Conservation (phyloP, 2,329 filamentous ascomycete genomes). For the Claviceps arundinis region DNA sequence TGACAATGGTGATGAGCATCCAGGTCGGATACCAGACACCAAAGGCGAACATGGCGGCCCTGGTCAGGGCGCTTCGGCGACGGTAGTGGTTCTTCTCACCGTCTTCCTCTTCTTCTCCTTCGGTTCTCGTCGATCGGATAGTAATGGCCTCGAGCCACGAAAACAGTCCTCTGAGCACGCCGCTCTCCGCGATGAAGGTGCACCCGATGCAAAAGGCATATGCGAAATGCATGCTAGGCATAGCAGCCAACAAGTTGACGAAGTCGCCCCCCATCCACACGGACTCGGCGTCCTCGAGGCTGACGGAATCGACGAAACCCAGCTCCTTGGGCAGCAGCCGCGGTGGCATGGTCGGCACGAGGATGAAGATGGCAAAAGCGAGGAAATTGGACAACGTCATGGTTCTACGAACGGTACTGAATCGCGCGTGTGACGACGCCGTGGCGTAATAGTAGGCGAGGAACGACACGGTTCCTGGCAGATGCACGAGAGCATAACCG, state of each 20-base stretch:
- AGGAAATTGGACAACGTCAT: slow-evolving; percentile 43
- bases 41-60: slow-evolving; percentile 15
- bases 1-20: slow-evolving; percentile 43
- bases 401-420: slow-evolving; percentile 37
- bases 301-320: slow-evolving; percentile 42
- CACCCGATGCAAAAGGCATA: slow-evolving; percentile 40
- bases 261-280: slow-evolving; percentile 23
- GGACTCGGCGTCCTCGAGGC: slow-evolving; percentile 22
- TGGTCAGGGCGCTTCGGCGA: slow-evolving; percentile 9
- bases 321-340: slow-evolving; percentile 42
- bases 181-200: slow-evolving; percentile 37
- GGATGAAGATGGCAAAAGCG: slow-evolving; percentile 41
- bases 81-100: slow-evolving; percentile 9
- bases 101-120: slow-evolving; percentile 6
- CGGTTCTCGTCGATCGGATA: not conserved
- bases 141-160: slow-evolving; percentile 4
- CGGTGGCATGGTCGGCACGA: slow-evolving; percentile 45
- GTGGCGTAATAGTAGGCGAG: slow-evolving; percentile 48
- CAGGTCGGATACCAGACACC: slow-evolving; percentile 39
- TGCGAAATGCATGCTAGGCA: slow-evolving; percentile 44
- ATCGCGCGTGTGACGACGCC: slow-evolving; percentile 45
- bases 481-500: slow-evolving; percentile 60
- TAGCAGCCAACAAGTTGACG: slow-evolving; percentile 42
- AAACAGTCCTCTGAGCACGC: slow-evolving; percentile 27
- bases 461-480: slow-evolving; percentile 57